Evolutionary conservation across 31 red algal species (phyloP).

Genomic region (Endocladia muricata): DNA sequence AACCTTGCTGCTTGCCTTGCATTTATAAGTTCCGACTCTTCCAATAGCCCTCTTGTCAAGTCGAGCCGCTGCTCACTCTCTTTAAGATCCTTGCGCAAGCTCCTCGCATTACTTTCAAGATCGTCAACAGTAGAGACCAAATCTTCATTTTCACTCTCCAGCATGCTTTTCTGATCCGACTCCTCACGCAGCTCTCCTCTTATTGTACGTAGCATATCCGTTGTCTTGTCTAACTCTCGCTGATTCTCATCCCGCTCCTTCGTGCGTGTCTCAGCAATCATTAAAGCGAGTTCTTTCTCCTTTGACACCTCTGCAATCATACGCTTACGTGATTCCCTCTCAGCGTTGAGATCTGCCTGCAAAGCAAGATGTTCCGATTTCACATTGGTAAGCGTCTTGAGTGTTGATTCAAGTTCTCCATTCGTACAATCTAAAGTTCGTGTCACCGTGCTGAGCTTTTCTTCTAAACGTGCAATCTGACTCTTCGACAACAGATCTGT

Average conservation of each 20-base stretch:
- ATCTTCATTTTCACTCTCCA: constrained; percentile 52
- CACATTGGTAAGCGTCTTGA: no score
- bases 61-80: not conserved
- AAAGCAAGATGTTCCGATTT: not conserved
- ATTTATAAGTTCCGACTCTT: not conserved
- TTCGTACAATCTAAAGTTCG: not conserved
- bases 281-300: not conserved
- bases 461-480: not conserved
- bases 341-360: not conserved
- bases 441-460: not conserved
- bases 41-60: not conserved
- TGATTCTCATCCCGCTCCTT: not conserved
- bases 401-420: not conserved
- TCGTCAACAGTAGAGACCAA: constrained; percentile 36
- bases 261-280: not conserved
- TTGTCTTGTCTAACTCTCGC: not conserved
- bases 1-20: not conserved
- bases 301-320: not conserved
- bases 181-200: constrained; percentile 31
- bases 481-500: not conserved
- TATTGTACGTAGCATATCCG: not conserved
- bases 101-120: constrained; percentile 13
- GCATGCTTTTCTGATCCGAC: constrained; percentile 8
- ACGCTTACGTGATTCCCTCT: not conserved
- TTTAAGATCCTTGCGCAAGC: constrained; percentile 12